phyloP scores from a whole-genome alignment of 139 green algal genomes.

The Pleodorina starrii region DNA sequence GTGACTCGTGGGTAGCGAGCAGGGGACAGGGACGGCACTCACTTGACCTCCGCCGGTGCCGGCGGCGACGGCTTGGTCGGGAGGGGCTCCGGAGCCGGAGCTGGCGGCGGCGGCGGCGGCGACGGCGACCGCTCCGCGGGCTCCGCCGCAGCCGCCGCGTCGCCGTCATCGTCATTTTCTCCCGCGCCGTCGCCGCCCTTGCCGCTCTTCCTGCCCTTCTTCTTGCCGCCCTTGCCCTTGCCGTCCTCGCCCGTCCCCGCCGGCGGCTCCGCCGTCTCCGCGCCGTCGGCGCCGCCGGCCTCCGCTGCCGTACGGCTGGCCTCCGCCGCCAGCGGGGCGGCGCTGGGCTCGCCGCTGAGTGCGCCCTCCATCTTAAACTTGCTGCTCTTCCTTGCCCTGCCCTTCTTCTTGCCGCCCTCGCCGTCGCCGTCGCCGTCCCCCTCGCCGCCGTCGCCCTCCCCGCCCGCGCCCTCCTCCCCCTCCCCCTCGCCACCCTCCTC shows the following conservation, averaged over 20 bases:
- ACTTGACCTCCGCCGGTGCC: neutral
- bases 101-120: neutral
- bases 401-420: neutral
- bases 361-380: neutral
- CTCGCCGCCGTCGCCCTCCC: neutral
- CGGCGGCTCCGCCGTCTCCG: neutral
- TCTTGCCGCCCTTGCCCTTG: constrained; percentile 10
- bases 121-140: neutral
- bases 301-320: neutral
- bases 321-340: neutral
- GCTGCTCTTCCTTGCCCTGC: neutral
- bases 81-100: neutral
- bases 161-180: neutral
- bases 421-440: neutral
- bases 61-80: neutral
- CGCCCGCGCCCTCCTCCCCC: neutral
- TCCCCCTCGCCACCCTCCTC: neutral
- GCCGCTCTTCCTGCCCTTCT: constrained; percentile 5
- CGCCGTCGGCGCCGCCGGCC: neutral
- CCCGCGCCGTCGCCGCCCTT: neutral
- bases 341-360: neutral
- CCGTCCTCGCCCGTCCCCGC: no score
- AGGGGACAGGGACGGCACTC: no score
- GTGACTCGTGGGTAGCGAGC: no score
- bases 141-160: neutral